Evolutionary conservation across 495 filamentous ascomycete species (phyloP).

Genomic region (Saxophila tyrrhenica): DNA sequence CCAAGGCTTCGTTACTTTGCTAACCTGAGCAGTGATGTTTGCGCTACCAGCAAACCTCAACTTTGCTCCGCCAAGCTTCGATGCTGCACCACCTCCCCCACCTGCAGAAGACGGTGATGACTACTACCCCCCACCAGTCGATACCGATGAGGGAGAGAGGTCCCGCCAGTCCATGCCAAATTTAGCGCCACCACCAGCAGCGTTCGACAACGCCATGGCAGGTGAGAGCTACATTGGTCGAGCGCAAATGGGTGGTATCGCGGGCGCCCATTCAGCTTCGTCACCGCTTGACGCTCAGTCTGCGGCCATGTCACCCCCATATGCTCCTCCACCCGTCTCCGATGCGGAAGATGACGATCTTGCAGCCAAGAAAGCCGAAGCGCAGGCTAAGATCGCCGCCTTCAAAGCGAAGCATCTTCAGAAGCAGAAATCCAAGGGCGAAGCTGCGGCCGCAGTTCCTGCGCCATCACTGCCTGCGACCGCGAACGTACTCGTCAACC

Average conservation of each 20-base stretch:
- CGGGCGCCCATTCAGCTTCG: background rate
- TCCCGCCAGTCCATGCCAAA: background rate
- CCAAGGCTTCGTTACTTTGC: background rate
- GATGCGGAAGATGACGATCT: slow-evolving; percentile 1
- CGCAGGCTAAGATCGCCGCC: slow-evolving; percentile 15
- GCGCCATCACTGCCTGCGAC: slow-evolving; percentile 29
- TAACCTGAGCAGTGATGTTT: slow-evolving; percentile 16
- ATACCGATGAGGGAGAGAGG: background rate
- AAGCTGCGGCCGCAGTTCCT: slow-evolving; percentile 14
- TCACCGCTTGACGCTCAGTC: background rate
- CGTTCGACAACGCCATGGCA: slow-evolving; percentile 17
- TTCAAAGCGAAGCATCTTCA: slow-evolving; percentile 16
- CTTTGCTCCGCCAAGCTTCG: slow-evolving; percentile 19
- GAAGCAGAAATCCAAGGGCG: slow-evolving; percentile 3
- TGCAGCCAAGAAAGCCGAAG: slow-evolving; percentile 13
- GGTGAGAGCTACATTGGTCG: slow-evolving; percentile 38
- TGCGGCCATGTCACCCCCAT: slow-evolving; percentile 17
- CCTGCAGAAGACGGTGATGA: slow-evolving; percentile 9
- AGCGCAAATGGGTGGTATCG: slow-evolving; percentile 35
- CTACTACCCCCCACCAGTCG: slow-evolving; percentile 8
- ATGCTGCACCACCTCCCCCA: background rate
- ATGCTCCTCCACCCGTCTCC: slow-evolving; percentile 3
- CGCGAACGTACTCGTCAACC: slow-evolving; percentile 17
- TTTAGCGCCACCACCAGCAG: slow-evolving; percentile 1
- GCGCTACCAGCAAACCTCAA: slow-evolving; percentile 15